Evolutionary conservation across 257 asterid species (phyloP).

Genomic region (Przewalskia tangutica): DNA sequence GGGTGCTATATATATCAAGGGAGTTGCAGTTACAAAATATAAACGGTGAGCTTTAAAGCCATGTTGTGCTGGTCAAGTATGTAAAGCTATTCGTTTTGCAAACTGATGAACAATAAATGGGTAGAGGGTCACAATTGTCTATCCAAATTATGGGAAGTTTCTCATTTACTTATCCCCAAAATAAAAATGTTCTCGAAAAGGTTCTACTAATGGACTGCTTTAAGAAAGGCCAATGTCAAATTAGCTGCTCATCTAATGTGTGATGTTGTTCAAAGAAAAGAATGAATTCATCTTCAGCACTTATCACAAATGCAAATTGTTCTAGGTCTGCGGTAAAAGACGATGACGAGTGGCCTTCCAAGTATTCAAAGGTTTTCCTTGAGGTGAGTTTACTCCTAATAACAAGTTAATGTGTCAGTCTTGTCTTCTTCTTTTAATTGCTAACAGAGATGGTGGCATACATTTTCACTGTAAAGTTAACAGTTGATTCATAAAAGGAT

Average conservation of each 20-base stretch:
- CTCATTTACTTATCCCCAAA: not conserved
- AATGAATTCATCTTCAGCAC: not conserved
- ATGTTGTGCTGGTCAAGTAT: not conserved
- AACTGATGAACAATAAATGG: not conserved
- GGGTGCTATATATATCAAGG: slow-evolving; percentile 95
- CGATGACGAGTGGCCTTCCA: slow-evolving; percentile 98
- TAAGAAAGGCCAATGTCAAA: not conserved
- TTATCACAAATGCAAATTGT: not conserved
- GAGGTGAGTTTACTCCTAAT: slow-evolving; percentile 43
- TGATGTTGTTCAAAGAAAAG: not conserved
- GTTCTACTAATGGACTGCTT: not conserved
- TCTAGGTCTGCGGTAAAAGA: slow-evolving; percentile 79
- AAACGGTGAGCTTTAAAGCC: slow-evolving; percentile 45
- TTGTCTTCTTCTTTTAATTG: not conserved
- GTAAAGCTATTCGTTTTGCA: not conserved
- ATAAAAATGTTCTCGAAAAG: not conserved
- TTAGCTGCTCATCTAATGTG: not conserved
- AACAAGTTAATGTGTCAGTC: not conserved
- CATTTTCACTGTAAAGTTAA: not conserved
- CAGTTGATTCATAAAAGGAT: not conserved
- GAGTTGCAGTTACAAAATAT: slow-evolving; percentile 88
- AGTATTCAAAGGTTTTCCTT: slow-evolving; percentile 81
- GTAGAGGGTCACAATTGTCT: not conserved
- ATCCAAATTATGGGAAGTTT: not conserved
- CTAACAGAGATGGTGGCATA: not conserved